phyloP scores from a whole-genome alignment of 371 early-diverging fungal genomes.

The Mucor mucedo region DNA sequence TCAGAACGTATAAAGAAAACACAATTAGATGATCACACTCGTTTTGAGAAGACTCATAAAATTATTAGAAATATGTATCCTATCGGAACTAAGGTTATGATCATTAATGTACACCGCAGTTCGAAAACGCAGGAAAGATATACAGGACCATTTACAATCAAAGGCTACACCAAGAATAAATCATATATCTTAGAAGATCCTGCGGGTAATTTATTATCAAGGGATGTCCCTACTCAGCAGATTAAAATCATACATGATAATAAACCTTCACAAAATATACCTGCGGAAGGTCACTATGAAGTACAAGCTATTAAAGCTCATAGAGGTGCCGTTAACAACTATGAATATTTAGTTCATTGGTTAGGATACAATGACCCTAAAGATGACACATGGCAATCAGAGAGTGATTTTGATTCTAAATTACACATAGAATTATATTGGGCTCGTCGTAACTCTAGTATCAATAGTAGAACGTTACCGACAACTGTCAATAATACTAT shows the following conservation, averaged over 20 bases:
- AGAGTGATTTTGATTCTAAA: not conserved
- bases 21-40: slow-evolving; percentile 2
- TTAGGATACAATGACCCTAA: not conserved
- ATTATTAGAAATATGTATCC: slow-evolving; percentile 8
- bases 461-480: not conserved
- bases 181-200: slow-evolving; percentile 2
- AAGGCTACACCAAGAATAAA: slow-evolving; percentile 2
- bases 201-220: not conserved
- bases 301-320: slow-evolving; percentile 7
- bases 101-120: slow-evolving; percentile 2
- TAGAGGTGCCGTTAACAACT: slow-evolving; percentile 5
- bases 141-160: slow-evolving; percentile 6
- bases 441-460: not conserved
- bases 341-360: slow-evolving; percentile 11
- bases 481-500: not conserved
- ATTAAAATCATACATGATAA: not conserved
- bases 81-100: slow-evolving; percentile 11
- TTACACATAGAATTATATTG: slow-evolving; percentile 3
- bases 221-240: slow-evolving; percentile 14
- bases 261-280: not conserved
- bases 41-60: slow-evolving; percentile 1
- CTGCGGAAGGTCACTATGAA: slow-evolving; percentile 2
- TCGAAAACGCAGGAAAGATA: slow-evolving; percentile 2
- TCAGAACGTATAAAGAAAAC: not conserved
- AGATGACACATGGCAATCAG: slow-evolving; percentile 3